Conservation (phyloP, 495 filamentous ascomycete species). For the Neurospora pannonica region DNA sequence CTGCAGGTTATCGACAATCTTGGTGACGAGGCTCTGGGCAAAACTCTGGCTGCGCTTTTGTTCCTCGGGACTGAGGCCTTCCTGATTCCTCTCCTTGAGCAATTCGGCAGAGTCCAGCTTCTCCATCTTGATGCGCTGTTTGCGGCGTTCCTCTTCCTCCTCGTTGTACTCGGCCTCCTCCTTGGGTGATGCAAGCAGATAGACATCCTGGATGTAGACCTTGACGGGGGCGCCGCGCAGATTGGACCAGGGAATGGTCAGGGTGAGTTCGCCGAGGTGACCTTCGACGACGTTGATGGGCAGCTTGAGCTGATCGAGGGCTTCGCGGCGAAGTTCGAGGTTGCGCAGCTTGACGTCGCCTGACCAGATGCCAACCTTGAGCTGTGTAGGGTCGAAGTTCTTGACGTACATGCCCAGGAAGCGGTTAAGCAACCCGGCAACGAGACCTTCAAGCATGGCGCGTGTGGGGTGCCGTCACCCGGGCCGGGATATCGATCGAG, state of each 20-base stretch:
- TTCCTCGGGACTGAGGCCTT: conserved; percentile 88
- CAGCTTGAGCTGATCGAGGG: conserved; percentile 89
- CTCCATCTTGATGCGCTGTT: conserved; percentile 88
- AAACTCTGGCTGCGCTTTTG: conserved; percentile 95
- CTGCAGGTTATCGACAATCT: conserved; percentile 95
- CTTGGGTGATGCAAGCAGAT: conserved; percentile 83
- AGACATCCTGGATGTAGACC: conserved; percentile 94
- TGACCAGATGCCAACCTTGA: conserved; percentile 97
- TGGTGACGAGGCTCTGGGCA: conserved; percentile 84
- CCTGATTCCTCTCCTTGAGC: conserved; percentile 79
- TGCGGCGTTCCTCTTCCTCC: conserved; percentile 77
- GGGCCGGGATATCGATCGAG: conserved; percentile 28
- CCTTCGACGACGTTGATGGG: conserved; percentile 95
- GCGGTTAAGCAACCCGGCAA: conserved; percentile 90
- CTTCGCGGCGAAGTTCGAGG: conserved; percentile 85
- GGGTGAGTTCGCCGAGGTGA: conserved; percentile 79
- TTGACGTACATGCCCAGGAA: conserved; percentile 99
- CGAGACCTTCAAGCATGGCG: conserved; percentile 56
- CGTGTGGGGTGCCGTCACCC: conserved; percentile 41
- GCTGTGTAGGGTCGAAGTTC: conserved; percentile 93
- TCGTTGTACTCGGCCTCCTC: conserved; percentile 89
- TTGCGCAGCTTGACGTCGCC: conserved; percentile 91
- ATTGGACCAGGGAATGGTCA: conserved; percentile 95
- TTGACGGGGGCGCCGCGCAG: conserved; percentile 86
- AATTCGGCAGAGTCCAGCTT: conserved; percentile 93